Percentiles rank a stretch among this genome's conserved stretches.
These are phyloP conservation scores for Acer campestre DNA, from an alignment of 345 rosid species.

Conservation along the genomic window DNA sequence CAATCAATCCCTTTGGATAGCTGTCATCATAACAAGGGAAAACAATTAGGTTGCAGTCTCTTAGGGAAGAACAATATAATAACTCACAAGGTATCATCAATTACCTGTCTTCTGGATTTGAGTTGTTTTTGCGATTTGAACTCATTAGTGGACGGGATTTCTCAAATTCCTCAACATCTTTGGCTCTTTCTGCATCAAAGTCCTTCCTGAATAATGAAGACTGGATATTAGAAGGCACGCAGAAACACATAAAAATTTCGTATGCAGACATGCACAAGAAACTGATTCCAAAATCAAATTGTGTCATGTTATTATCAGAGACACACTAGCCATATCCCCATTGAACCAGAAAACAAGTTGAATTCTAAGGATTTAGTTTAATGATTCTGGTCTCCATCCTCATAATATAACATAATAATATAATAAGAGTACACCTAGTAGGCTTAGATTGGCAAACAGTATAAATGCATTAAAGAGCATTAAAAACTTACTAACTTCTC, in stretches of 20 bases:
- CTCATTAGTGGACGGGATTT: slow-evolving; percentile 37
- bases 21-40: slow-evolving; percentile 38
- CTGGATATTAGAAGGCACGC: background rate
- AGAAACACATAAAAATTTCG: background rate
- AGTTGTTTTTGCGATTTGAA: slow-evolving; percentile 46
- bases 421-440: background rate
- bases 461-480: background rate
- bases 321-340: background rate
- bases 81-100: slow-evolving; percentile 16
- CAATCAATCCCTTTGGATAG: slow-evolving; percentile 85
- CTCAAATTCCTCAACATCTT: slow-evolving; percentile 49
- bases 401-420: background rate
- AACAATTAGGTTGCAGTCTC: slow-evolving; percentile 19
- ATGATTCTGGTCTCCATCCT: background rate
- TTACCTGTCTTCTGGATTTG: slow-evolving; percentile 56
- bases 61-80: background rate
- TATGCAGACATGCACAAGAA: background rate
- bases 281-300: background rate
- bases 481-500: too few relatives aligned
- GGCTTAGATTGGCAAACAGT: background rate
- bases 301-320: background rate
- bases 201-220: slow-evolving; percentile 58
- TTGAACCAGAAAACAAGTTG: background rate
- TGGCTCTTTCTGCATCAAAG: slow-evolving; percentile 73
- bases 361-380: background rate